phyloP scores from a whole-genome alignment of 768 basidiomycete genomes.

The Hemileccinum rubropunctum region DNA sequence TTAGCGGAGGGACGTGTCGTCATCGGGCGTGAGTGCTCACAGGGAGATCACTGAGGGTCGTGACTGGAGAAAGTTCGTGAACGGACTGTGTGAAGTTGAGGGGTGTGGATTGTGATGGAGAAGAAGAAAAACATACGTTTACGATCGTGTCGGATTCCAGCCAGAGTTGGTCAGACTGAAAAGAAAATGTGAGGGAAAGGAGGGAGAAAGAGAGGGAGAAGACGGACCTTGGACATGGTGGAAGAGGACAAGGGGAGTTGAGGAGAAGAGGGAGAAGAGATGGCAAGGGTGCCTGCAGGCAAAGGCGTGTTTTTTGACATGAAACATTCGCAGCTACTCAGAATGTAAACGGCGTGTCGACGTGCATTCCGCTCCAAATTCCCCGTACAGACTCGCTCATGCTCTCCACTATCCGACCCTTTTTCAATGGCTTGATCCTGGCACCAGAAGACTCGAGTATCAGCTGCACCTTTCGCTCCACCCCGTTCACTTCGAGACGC shows the following conservation, averaged over 20 bases:
- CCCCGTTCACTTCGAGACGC: slow-evolving; percentile 66
- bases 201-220: not conserved
- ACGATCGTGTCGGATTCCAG: slow-evolving; percentile 26
- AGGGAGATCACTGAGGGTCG: slow-evolving; percentile 23
- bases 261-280: not conserved
- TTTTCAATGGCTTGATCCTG: slow-evolving; percentile 79
- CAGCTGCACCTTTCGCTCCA: slow-evolving; percentile 77
- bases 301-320: slow-evolving; percentile 33
- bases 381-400: slow-evolving; percentile 79
- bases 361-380: slow-evolving; percentile 88
- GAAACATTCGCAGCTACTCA: slow-evolving; percentile 22
- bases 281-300: slow-evolving; percentile 25
- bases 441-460: slow-evolving; percentile 85
- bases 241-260: slow-evolving; percentile 5
- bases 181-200: not conserved
- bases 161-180: slow-evolving; percentile 14
- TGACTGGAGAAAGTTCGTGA: slow-evolving; percentile 22
- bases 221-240: slow-evolving; percentile 9
- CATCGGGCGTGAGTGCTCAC: slow-evolving; percentile 26
- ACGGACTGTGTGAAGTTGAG: slow-evolving; percentile 13
- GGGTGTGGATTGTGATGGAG: not conserved
- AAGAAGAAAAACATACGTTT: slow-evolving; percentile 18
- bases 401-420: slow-evolving; percentile 64
- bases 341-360: slow-evolving; percentile 62
- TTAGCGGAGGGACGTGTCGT: slow-evolving; percentile 20